These are phyloP conservation scores for Obba rivulosa DNA, from an alignment of 768 basidiomycete genomes.

Conservation along the genomic window DNA sequence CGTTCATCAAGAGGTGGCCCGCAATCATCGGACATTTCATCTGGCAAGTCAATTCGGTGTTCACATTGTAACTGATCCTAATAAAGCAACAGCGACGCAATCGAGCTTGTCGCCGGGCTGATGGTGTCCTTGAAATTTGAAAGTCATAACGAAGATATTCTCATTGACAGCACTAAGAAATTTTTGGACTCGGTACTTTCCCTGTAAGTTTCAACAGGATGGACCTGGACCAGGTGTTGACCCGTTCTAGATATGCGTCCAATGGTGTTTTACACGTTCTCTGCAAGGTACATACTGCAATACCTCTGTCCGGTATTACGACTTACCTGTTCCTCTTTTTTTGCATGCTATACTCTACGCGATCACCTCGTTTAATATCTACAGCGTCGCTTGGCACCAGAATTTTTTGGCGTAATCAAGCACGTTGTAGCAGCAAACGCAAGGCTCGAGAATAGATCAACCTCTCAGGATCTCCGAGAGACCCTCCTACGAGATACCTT, in stretches of 20 bases:
- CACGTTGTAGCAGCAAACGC: conserved; percentile 37
- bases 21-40: conserved; percentile 47
- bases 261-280: conserved; percentile 54
- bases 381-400: conserved; percentile 41
- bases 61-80: background rate
- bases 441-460: conserved; percentile 19
- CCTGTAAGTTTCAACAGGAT: conserved; percentile 31
- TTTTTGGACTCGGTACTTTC: conserved; percentile 51
- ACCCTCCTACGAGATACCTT: conserved; percentile 53
- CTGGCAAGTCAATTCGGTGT: conserved; percentile 34
- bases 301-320: conserved; percentile 4
- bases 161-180: conserved; percentile 49
- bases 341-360: background rate
- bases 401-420: conserved; percentile 51
- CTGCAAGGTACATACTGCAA: conserved; percentile 43
- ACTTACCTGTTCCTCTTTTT: background rate
- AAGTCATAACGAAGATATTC: conserved; percentile 49
- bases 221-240: background rate
- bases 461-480: conserved; percentile 34
- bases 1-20: conserved; percentile 58
- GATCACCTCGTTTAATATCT: background rate
- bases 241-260: conserved; percentile 42
- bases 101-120: conserved; percentile 47
- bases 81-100: conserved; percentile 36
- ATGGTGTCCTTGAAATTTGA: conserved; percentile 36